Evolutionary conservation across 371 early-diverging fungal genomes (phyloP), one percentile per base, ranked within the genome.

Genomic region (Actinomucor elegans): DNA sequence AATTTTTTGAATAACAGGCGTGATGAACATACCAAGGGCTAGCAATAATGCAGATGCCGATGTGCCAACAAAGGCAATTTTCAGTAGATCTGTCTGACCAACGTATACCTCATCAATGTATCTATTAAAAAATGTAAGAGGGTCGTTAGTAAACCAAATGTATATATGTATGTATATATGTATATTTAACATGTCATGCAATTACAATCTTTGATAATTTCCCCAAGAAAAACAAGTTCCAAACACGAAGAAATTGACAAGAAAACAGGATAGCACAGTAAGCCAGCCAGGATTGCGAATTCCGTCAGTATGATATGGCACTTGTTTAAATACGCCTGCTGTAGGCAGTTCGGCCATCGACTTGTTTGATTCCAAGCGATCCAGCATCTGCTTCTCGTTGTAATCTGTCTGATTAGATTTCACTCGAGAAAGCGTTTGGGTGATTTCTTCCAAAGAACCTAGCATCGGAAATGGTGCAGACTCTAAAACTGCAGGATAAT

Each of bases 201-300:
- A 61, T 55, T 66, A 75, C 76, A 72, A 37, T 51, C 70, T 67
- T 48, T 81, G 80, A 32, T 78, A 80, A 20, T 75, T 72, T 11
- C 85, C 85, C 81, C 81, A 84, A 2, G 72, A 55, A 55, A 78
- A 80, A 28, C 70, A 59, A n/a, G 71, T 67, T 3, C 85, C 85
- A 35, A 84, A 69, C 32, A 80, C 71, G 51, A 55, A 58, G 59
- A 84, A 86, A 69, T 85, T 67, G 54, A 73, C 61, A 52, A 83
- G 69, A 66, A 86, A 83, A 46, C 79, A 57, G 37, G 77, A 58
- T 24, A 78, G 31, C 27, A 88, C 69, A 14, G 66, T 68, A 3
- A 76, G 53, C 71, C 74, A 78, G 6, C 79, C 76, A 3, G 71
- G 75, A 49, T 73, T 76, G 9, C 59, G 50, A 21, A 59, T 27